Evolutionary conservation across 495 filamentous ascomycete genomes (phyloP), one percentile per base, ranked within the genome.

Genomic region (Aspergillus diversus): DNA sequence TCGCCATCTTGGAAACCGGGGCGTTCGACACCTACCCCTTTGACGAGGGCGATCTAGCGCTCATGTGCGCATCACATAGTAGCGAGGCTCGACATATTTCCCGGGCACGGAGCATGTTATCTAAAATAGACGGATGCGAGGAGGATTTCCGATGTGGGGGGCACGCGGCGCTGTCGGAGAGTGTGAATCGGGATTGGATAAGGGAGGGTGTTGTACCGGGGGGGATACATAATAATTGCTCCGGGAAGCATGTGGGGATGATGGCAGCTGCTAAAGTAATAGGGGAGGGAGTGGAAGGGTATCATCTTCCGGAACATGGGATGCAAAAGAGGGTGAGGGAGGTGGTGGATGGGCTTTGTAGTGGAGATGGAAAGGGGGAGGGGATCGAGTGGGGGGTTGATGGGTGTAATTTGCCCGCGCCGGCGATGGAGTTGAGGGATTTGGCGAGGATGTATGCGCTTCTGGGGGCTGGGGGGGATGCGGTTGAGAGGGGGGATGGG

Each of bases 61-160:
- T 80, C 9, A 78, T 81, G 69, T 80, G 77, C 48, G 74, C 77
- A 7, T 80, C 78, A n/a, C 74, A 81, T 63, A 81, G 61, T 59
- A 78, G 77, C 57, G 76, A 82, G 65, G 72, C 77, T 1, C 57
- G 63, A 32, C 78, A 79, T 33, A 62, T 79, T 33, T 16, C 59
- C 9, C 72, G 73, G 3, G 73, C 73, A 3, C 71, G 59, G 5
- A 31, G 8, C 5, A 81, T 82, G 68, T 58, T 82, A 11, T 43
- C n/a, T 0, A 74, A 74, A 48, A 56, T 69, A 17, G 27, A 53
- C 3, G 70, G 65, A 0, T 21, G 48, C 0, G 74, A 80, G 63
- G 50, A 46, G 1, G 71, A 77, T 46, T 69, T 81, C 7, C 67
- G 70, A 21, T 79, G 77, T 46, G 74, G 78, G 13, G 75, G 72